A percentile compares a stretch with the other conserved stretches of the same genome.
These are phyloP conservation scores for Ustilago tritici DNA, from an alignment of 1,284 basidiomycete species.

Conservation along the genomic window DNA sequence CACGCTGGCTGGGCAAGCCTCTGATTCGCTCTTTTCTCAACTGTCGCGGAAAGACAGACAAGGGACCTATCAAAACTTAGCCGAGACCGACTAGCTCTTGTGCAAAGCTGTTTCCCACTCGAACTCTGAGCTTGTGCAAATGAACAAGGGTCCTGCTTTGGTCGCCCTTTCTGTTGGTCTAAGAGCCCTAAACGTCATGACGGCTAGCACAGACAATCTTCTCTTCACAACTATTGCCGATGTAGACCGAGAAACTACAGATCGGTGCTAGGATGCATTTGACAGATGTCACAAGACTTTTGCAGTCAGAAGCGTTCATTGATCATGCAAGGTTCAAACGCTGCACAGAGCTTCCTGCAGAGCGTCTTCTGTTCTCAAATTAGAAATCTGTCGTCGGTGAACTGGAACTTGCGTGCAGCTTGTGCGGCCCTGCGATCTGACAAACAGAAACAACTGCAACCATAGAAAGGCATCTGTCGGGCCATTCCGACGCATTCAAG, in stretches of 20 bases:
- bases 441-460: background rate
- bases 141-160: background rate
- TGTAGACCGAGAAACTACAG: background rate
- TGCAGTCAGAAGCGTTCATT: background rate
- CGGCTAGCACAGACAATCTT: background rate
- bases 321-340: background rate
- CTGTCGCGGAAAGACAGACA: background rate
- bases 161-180: background rate
- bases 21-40: constrained; percentile 1
- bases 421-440: background rate
- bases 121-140: constrained; percentile 1
- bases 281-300: too few relatives aligned
- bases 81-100: background rate
- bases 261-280: background rate
- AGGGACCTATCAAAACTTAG: background rate
- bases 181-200: background rate
- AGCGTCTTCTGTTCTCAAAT: background rate
- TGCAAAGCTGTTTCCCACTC: background rate
- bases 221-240: background rate
- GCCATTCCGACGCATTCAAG: too few relatives aligned
- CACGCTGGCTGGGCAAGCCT: background rate
- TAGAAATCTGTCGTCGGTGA: background rate
- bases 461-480: too few relatives aligned
- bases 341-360: background rate
- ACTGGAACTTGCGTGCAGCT: background rate